Conservation (phyloP, 192 early-diverging fungal species). For the Backusella australiensis region DNA sequence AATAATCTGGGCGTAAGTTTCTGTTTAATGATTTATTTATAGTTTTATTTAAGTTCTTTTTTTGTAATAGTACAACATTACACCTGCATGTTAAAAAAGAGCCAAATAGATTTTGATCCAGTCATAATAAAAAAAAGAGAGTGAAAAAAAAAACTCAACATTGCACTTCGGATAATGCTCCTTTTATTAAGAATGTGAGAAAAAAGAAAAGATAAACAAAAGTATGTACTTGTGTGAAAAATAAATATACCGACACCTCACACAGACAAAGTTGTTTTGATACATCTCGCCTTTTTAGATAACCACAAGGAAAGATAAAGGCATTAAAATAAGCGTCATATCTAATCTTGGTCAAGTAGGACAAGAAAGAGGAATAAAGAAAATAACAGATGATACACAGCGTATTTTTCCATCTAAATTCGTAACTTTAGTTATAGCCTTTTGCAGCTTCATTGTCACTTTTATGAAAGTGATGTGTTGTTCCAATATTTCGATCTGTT, state of each 20-base stretch:
- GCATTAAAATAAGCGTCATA: neutral
- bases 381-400: neutral
- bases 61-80: slow-evolving; percentile 3
- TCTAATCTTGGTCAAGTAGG: neutral
- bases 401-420: neutral
- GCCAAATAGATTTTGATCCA: neutral
- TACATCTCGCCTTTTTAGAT: slow-evolving; percentile 1
- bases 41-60: neutral
- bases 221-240: neutral
- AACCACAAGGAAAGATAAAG: neutral
- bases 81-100: neutral
- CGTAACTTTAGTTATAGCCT: neutral
- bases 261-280: neutral
- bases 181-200: neutral
- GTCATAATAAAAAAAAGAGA: neutral
- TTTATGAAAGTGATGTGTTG: neutral
- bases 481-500: neutral
- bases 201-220: neutral
- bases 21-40: neutral
- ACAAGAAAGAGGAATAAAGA: neutral
- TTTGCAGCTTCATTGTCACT: neutral
- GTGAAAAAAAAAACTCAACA: neutral
- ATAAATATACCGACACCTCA: neutral
- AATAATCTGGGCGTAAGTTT: slow-evolving; percentile 3
- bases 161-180: neutral